Base-by-base conservation (phyloP, 306 rosid genomes). In the Ormosia semicastrata region DNA sequence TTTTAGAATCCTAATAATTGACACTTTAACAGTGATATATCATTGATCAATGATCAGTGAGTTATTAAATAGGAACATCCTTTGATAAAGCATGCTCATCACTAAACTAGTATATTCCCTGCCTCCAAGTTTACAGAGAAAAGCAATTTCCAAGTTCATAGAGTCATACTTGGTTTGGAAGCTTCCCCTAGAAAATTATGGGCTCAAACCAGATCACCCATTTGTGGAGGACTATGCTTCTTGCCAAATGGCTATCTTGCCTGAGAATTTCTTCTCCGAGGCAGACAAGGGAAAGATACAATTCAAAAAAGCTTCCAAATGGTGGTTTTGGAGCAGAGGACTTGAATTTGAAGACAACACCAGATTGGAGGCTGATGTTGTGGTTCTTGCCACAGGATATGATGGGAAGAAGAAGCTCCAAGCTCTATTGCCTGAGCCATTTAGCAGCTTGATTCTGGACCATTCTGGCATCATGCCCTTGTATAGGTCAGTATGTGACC, bases 241-340 rank as follows among this genome's bases (percentile, higher is more conserved):
- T 11, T 89, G 95, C 60, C 95, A 89, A 78, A 91, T 91, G 95
- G 91, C 95, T 4, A 89, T 89, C 18, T 84, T 89, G 87, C 96
- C 93, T 0, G 88, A 86, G 30, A 85, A 79, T 62, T 91, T 89
- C 79, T 91, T 91, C 47, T 44, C 69, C 0, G 85, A 91, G 60
- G 93, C 90, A 4, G 93, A 89, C 62, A 85, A 88, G 81, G 93
- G 93, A 7, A 88, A 77, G 2, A 81, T 91, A 13, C 5, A 8
- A 33, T 89, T 91, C 82, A 88, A 83, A 47, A 87, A 15, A 43
- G 86, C 89, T 47, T 52, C 89, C 0, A 84, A 86, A 64, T 91
- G 91, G 91, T 84, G 88, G 87, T 91, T 91, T 80, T 89, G 87
- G 84, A 75, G 29, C 18, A 86, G 84, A 29, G 93, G 96, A 57